phyloP scores from a whole-genome alignment of 495 filamentous ascomycete genomes.

The Aspergillus incahuasiensis region DNA sequence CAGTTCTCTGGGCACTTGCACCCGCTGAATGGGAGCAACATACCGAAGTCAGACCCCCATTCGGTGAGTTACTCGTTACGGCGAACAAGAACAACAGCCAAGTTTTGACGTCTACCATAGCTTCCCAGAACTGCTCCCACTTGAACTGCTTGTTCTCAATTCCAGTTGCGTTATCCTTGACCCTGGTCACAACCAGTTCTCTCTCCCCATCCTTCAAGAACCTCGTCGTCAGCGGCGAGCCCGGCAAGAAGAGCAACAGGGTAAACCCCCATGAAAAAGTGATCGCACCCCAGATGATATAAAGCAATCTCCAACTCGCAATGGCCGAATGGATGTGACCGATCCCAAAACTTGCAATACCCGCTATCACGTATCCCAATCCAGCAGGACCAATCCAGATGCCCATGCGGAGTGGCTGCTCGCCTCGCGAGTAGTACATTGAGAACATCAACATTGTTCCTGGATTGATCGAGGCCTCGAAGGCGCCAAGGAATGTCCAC shows the following conservation, averaged over 20 bases:
- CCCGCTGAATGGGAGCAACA: neutral
- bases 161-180: conserved; percentile 39
- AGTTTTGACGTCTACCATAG: conserved; percentile 44
- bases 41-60: conserved; percentile 39
- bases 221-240: conserved; percentile 40
- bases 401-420: neutral
- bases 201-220: conserved; percentile 41
- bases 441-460: neutral
- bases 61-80: conserved; percentile 31
- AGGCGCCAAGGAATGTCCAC: neutral
- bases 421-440: neutral
- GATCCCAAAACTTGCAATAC: conserved; percentile 38
- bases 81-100: conserved; percentile 42
- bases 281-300: conserved; percentile 44
- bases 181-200: conserved; percentile 41
- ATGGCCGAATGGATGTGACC: conserved; percentile 44
- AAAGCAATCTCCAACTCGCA: conserved; percentile 46
- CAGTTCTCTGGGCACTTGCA: neutral
- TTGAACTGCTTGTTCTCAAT: conserved; percentile 47
- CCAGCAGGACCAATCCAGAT: neutral
- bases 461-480: neutral
- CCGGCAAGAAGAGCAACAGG: conserved; percentile 37
- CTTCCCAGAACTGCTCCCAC: conserved; percentile 45
- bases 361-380: neutral
- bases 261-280: conserved; percentile 32